Evolutionary conservation across 2,329 filamentous ascomycete species (phyloP).

Genomic region (Ascochyta viciae-villosae): DNA sequence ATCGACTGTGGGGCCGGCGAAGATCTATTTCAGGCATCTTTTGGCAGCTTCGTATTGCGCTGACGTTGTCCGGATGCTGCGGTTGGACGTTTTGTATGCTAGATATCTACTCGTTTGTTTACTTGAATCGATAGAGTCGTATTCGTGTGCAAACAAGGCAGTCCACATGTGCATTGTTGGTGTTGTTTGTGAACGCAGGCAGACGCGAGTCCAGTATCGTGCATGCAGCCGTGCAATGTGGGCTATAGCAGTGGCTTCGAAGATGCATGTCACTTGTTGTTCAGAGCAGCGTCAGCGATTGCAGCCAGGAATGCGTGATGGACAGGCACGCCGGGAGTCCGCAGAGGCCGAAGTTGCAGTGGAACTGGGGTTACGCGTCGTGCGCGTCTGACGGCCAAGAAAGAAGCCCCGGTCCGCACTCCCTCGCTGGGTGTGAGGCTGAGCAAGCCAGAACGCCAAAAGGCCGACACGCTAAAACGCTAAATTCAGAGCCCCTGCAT

Average conservation of each 20-base stretch:
- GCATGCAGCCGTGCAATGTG: background rate
- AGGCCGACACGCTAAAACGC: background rate
- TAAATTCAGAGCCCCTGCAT: constrained; percentile 11
- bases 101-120: background rate
- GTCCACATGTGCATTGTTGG: background rate
- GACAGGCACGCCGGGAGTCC: constrained; percentile 4
- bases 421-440: constrained; percentile 12
- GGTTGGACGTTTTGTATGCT: constrained; percentile 13
- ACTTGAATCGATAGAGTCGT: background rate
- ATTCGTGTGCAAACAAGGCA: background rate
- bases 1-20: constrained; percentile 18
- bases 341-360: constrained; percentile 8
- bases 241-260: background rate
- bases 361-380: constrained; percentile 9
- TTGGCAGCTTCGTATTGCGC: constrained; percentile 16
- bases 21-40: constrained; percentile 19
- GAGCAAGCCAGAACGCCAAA: constrained; percentile 3
- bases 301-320: background rate
- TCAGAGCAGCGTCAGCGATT: background rate
- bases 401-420: background rate
- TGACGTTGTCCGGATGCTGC: constrained; percentile 12
- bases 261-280: background rate
- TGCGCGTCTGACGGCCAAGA: background rate
- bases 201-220: too few relatives aligned
- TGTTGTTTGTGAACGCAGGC: background rate